Evolutionary conservation across 805 yeast species (phyloP), one percentile per base, ranked within the genome.

Genomic region (Barnettozyma botsteinii): DNA sequence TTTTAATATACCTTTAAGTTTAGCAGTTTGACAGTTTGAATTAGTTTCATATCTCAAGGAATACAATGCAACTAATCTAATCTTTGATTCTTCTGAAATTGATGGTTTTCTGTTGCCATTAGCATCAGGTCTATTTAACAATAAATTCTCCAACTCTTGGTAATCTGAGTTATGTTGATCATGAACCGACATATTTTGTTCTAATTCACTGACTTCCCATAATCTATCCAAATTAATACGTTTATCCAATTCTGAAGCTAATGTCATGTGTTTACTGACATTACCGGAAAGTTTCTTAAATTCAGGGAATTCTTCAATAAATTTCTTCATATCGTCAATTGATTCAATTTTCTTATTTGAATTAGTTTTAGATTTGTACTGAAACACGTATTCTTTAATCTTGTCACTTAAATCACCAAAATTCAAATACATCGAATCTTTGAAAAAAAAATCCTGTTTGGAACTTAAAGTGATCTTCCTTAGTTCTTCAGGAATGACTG

Each of bases 351-450:
- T 78, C 34, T 77, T 77, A 38, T 79, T 77, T 17, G 81, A 74
- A 52, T 88, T 84, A 1, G 97, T 85, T 54, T 84, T 85, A 17
- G 69, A 59, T 55, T 87, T 91, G 61, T 88, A 93, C 33, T 77
- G 80, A 40, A 79, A 81, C 24, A 93, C 96, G 55, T 85, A 86
- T 41, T 74, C 79, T 53, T 86, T 89, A 54, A 93, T 82, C 49
- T 78, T 76, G 29, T 88, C 96, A 31, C 96, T 93, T 39, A 93
- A 67, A 57, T 93, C 98, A 24, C 98, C 99, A 65, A 89, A 94
- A 61, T 93, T 93, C 50, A 85, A 69, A 57, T 76, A 86, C 89
- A 87, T 84, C 3, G 93, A 72, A 42, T 86, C 86, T 25, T 69
- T 67, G 61, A 75, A 93, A 54, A 93, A 93, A 17, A 69, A 60